Percentiles rank a stretch among this genome's conserved stretches.
Evolutionary conservation across 306 rosid species (phyloP).

Genomic region (Cajanus cajan): DNA sequence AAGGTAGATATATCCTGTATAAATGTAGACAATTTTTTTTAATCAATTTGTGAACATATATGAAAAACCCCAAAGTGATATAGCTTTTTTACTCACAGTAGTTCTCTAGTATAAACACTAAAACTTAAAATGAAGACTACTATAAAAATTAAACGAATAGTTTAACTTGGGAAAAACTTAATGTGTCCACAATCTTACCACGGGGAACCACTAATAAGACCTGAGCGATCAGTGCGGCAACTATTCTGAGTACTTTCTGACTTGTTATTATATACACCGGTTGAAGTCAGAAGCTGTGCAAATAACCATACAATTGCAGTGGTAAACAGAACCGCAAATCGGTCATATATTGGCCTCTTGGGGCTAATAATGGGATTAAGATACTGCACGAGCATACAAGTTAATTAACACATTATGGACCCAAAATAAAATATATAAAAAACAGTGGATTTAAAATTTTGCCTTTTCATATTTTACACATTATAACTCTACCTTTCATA

Average conservation of each 20-base stretch:
- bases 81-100: neutral
- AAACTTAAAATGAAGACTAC: no score
- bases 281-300: conserved; percentile 65
- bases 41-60: neutral
- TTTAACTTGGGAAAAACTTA: neutral
- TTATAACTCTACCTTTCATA: neutral
- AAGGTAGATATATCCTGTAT: conserved; percentile 74
- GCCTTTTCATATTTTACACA: neutral
- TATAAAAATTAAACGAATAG: no score
- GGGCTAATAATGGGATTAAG: conserved; percentile 47
- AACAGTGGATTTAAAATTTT: neutral
- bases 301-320: conserved; percentile 61
- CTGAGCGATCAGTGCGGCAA: conserved; percentile 83
- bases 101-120: no score
- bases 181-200: conserved; percentile 47
- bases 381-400: conserved; percentile 55
- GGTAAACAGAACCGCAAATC: conserved; percentile 59
- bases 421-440: neutral
- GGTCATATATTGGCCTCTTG: conserved; percentile 44
- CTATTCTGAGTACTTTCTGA: conserved; percentile 61
- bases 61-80: neutral
- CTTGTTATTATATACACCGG: conserved; percentile 55
- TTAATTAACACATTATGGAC: neutral
- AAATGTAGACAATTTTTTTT: neutral
- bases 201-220: conserved; percentile 54